Base-by-base conservation (phyloP, 345 rosid species). In the Bruguiera gymnorhiza region DNA sequence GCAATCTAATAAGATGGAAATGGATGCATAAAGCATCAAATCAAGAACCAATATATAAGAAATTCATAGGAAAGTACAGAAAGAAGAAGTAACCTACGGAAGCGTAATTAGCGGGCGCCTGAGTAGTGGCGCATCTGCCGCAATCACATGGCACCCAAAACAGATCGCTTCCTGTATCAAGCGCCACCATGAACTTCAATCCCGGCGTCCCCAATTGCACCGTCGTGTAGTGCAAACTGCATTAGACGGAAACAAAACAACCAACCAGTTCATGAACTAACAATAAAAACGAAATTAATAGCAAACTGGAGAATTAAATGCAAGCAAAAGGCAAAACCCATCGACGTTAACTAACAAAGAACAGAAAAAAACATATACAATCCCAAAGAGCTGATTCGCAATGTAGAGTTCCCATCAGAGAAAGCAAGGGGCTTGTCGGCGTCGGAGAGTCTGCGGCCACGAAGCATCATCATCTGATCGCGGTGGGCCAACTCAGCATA, bases 71-170 rank as follows among this genome's bases (percentile, higher is more conserved):
- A 61, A 23, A 39, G 27, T 32, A 50, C 36, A 24, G 26, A 43
- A 56, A 29, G n/a, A 60, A 71, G 48, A 63, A 79, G 61, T 58
- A 52, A 64, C 87, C 48, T 87, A 92, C 93, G 62, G 89, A 86
- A 75, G 88, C 79, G 68, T 84, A 88, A 76, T 74, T 52, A 20
- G 92, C 63, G 29, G 23, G 11, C 53, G 87, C 86, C 69, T 84
- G 71, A 58, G 83, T 87, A 32, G 96, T 82, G 13, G 93, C 93
- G 65, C 96, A 91, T 81, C 77, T 78, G 76, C 78, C 84, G 62
- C 96, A 87, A 57, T 91, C 90, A 77, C 98, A 88, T 23, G 98
- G 97, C 48, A 94, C 95, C 96, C 98, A 91, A 63, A 89, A 91
- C 74, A 93, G 84, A 70, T 91, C 95, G 63, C 98, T 91, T 24